Evolutionary conservation across 495 filamentous ascomycete genomes (phyloP).

Genomic region (Penicillium bovifimosum): DNA sequence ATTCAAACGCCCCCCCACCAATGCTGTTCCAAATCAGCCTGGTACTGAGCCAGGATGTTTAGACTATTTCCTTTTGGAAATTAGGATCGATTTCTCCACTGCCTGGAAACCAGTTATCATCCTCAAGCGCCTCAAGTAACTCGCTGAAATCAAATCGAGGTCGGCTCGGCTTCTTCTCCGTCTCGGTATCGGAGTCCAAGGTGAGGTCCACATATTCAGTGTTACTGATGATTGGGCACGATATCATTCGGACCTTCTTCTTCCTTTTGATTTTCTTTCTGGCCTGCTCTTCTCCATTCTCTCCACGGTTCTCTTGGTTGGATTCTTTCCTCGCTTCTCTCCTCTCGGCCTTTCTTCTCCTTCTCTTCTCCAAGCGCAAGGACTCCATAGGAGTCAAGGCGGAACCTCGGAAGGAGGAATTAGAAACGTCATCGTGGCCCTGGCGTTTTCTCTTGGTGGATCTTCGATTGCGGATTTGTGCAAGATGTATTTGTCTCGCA

Average conservation of each 20-base stretch:
- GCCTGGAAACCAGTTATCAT: slow-evolving; percentile 47
- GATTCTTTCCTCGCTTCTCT: not conserved
- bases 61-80: slow-evolving; percentile 12
- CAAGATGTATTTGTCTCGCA: slow-evolving; percentile 18
- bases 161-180: not conserved
- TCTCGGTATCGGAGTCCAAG: slow-evolving; percentile 13
- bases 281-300: not conserved
- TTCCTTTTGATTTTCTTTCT: not conserved
- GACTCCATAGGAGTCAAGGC: not conserved
- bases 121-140: slow-evolving; percentile 26
- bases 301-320: not conserved
- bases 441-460: not conserved
- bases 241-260: not conserved
- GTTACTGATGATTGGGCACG: slow-evolving; percentile 2
- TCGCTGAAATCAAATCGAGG: slow-evolving; percentile 11
- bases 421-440: not conserved
- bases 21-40: not conserved
- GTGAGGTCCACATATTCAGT: slow-evolving; percentile 32
- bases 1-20: not conserved
- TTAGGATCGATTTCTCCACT: slow-evolving; percentile 31
- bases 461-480: slow-evolving; percentile 25
- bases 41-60: not conserved
- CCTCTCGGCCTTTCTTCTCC: not conserved
- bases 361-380: not conserved
- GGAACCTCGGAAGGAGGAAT: not conserved